phyloP scores from a whole-genome alignment of 306 rosid species.

The Castanea sativa region DNA sequence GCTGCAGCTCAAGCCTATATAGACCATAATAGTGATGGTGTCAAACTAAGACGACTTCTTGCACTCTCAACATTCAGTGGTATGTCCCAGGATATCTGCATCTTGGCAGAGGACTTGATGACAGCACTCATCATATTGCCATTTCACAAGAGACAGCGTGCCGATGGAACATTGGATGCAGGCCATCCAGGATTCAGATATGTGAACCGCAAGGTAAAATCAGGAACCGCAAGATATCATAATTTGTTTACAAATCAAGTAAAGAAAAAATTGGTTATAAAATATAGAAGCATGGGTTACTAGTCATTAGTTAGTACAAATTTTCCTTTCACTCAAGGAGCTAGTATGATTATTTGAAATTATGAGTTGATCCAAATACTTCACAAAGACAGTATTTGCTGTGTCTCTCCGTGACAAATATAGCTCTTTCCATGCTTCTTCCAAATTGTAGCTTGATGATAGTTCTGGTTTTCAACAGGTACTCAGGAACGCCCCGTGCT shows the following conservation, averaged over 20 bases:
- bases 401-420: too few relatives aligned
- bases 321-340: too few relatives aligned
- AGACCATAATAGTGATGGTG: slow-evolving; percentile 40
- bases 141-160: slow-evolving; percentile 61
- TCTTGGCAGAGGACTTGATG: slow-evolving; percentile 71
- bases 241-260: too few relatives aligned
- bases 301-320: too few relatives aligned
- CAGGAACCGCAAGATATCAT: neutral
- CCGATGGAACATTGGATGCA: slow-evolving; percentile 52
- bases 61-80: slow-evolving; percentile 56
- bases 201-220: slow-evolving; percentile 78
- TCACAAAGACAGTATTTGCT: too few relatives aligned
- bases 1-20: slow-evolving; percentile 50
- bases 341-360: neutral
- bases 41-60: slow-evolving; percentile 49
- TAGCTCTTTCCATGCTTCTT: neutral
- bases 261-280: too few relatives aligned
- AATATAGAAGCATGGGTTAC: too few relatives aligned
- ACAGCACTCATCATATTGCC: slow-evolving; percentile 77
- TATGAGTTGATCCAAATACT: too few relatives aligned
- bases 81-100: slow-evolving; percentile 64
- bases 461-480: slow-evolving; percentile 44
- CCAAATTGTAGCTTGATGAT: neutral
- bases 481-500: slow-evolving; percentile 69
- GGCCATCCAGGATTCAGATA: slow-evolving; percentile 71